Evolutionary conservation across 1,139 yeast species (phyloP).

Genomic region (Nakaseomyces kungkrabaensis): DNA sequence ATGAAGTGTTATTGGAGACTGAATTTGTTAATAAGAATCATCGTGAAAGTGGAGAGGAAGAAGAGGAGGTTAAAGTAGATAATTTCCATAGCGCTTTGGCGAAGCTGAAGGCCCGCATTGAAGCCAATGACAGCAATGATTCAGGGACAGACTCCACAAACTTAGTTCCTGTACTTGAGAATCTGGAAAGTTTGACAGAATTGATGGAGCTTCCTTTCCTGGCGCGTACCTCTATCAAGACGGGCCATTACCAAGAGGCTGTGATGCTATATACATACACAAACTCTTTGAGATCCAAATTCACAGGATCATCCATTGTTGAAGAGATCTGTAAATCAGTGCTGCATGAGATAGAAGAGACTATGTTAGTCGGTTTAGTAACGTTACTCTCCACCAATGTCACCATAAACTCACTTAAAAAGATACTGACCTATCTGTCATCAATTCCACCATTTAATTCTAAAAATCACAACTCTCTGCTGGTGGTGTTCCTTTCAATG

Average conservation of each 20-base stretch:
- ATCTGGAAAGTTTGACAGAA: conserved; percentile 66
- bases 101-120: conserved; percentile 19
- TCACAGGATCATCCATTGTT: conserved; percentile 52
- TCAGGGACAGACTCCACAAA: conserved; percentile 15
- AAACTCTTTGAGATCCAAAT: conserved; percentile 56
- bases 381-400: conserved; percentile 63
- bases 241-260: conserved; percentile 86
- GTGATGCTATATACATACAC: conserved; percentile 46
- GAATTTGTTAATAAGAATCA: not conserved
- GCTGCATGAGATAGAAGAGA: conserved; percentile 43
- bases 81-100: conserved; percentile 28
- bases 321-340: conserved; percentile 46
- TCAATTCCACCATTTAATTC: conserved; percentile 46
- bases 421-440: conserved; percentile 65
- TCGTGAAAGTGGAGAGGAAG: not conserved
- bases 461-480: conserved; percentile 23
- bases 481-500: conserved; percentile 42
- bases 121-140: conserved; percentile 8
- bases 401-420: conserved; percentile 67
- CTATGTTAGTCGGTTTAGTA: conserved; percentile 60
- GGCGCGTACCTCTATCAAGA: conserved; percentile 70
- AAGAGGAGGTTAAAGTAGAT: conserved; percentile 17
- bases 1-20: conserved; percentile 1
- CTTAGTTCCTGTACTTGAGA: conserved; percentile 42
- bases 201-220: conserved; percentile 75